Base-by-base conservation (phyloP, 2,329 filamentous ascomycete genomes). In the Simplicillium aogashimaense region DNA sequence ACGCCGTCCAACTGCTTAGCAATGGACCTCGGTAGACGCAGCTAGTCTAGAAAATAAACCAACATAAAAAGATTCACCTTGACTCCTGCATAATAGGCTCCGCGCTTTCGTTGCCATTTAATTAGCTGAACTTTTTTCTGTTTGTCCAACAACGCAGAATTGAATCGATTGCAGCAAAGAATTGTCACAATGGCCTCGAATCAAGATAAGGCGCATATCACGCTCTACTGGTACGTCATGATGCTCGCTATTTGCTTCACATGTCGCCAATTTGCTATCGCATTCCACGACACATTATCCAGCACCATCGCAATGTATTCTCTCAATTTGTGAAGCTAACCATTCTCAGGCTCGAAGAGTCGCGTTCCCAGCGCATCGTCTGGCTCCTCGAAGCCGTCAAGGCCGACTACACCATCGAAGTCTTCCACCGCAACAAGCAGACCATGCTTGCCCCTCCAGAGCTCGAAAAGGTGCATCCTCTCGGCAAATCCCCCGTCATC, bases 381-480 rank as follows among this genome's bases (percentile, higher is more conserved):
- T 94, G 86, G 85, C 78, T 94, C 7, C 74, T 94, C 34, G 85
- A 92, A 57, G 86, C 90, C 60, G 78, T 92, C 45, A 72, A 83
- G 34, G 60, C 94, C 29, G 72, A 81, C 20, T 95, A 94, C 62
- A 77, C 89, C 45, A 64, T 95, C 43, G 78, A 90, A 53, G 72
- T 83, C 40, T 92, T 83, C 70, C 86, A 86, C 59, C 81, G 89
- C 39, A 57, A 69, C 47, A 64, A 61, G 41, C 53, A 66, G 42
- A 74, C 81, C 41, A 72, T 67, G 51, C 67, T 85, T n/a, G 89
- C 89, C 1, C 86, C 86, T 3, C 67, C 77, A 0, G 82, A 85
- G 52, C 72, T 95, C 35, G 81, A 83, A 53, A 70, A 86, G 47
- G 64, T 94, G 30, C 87, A 95, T 54, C 83, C 86, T 0, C 70